These are phyloP conservation scores for Alnus rubra DNA, from an alignment of 306 rosid genomes.

Conservation along the genomic window DNA sequence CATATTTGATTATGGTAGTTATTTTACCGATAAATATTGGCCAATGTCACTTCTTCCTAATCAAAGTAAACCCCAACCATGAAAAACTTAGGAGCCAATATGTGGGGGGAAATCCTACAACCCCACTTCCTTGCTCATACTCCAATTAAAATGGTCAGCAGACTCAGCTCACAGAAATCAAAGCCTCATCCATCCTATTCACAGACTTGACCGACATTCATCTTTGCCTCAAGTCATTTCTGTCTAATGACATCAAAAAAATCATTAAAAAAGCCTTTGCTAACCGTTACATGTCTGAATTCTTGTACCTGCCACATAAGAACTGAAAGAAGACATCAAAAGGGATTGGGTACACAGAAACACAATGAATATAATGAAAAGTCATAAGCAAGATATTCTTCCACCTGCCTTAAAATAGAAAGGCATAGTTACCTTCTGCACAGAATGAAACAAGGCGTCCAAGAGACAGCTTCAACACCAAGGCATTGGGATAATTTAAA, in stretches of 20 bases:
- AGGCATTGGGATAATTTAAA: constrained; percentile 36
- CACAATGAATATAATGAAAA: constrained; percentile 11
- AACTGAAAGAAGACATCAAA: constrained; percentile 47
- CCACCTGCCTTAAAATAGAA: constrained; percentile 44
- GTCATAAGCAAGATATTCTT: constrained; percentile 17
- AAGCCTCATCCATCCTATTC: not conserved
- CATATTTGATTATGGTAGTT: not conserved
- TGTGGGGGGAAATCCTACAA: not conserved
- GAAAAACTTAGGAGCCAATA: not conserved
- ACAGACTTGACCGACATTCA: not conserved
- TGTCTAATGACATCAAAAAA: not conserved
- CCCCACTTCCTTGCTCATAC: not conserved
- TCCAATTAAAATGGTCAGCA: not conserved
- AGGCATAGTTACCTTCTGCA: constrained; percentile 50
- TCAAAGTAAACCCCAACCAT: not conserved
- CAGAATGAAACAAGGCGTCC: constrained; percentile 38
- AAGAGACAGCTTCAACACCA: constrained; percentile 49
- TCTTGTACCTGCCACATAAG: constrained; percentile 56
- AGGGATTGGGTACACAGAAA: constrained; percentile 9
- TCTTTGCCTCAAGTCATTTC: not conserved
- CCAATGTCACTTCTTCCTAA: not conserved
- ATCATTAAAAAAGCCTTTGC: constrained; percentile 25
- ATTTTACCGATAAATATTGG: too few species aligned
- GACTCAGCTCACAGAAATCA: not conserved
- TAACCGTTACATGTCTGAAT: constrained; percentile 28